A percentile compares a stretch with the other conserved stretches of the same genome.
Evolutionary conservation across 2,329 filamentous ascomycete species (phyloP).

Genomic region (Macrophomina pseudophaseolina): DNA sequence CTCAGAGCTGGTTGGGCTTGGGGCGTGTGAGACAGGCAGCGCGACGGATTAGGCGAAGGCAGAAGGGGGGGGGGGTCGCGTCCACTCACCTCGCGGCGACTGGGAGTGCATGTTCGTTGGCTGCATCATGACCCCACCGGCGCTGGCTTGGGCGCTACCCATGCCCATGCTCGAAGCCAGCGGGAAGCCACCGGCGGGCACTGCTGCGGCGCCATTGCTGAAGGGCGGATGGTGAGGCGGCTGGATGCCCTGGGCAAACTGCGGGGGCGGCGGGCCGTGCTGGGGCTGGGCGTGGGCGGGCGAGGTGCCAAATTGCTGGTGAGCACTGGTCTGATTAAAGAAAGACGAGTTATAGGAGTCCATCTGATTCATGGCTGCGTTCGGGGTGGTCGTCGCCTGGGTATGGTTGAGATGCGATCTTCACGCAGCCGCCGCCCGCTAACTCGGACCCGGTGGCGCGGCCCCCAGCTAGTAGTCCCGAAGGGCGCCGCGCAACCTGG

Average conservation of each 20-base stretch:
- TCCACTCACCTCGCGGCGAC: constrained; percentile 47
- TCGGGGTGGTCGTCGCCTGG: constrained; percentile 25
- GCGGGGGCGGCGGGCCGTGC: constrained; percentile 26
- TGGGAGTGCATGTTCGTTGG: constrained; percentile 40
- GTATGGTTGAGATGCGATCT: constrained; percentile 26
- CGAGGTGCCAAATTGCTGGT: constrained; percentile 17
- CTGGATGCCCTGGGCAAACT: constrained; percentile 33
- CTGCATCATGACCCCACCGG: constrained; percentile 42
- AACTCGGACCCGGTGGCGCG: constrained; percentile 9
- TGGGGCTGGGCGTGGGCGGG: constrained; percentile 24
- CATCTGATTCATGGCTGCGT: constrained; percentile 28
- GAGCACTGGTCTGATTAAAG: constrained; percentile 25
- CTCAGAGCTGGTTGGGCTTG: constrained; percentile 22
- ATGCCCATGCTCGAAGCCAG: constrained; percentile 33
- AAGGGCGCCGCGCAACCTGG: background rate
- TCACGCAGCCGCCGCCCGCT: constrained; percentile 13
- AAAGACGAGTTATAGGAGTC: constrained; percentile 26
- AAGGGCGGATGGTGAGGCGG: constrained; percentile 37
- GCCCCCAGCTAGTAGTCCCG: background rate
- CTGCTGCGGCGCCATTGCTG: constrained; percentile 35
- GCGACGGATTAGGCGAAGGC: constrained; percentile 27
- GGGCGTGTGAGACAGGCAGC: constrained; percentile 27
- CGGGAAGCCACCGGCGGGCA: constrained; percentile 28
- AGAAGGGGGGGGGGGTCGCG: constrained; percentile 27
- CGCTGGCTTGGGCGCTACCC: constrained; percentile 28